Conservation (phyloP, 805 yeast species). For the Saturnispora serradocipensis region DNA sequence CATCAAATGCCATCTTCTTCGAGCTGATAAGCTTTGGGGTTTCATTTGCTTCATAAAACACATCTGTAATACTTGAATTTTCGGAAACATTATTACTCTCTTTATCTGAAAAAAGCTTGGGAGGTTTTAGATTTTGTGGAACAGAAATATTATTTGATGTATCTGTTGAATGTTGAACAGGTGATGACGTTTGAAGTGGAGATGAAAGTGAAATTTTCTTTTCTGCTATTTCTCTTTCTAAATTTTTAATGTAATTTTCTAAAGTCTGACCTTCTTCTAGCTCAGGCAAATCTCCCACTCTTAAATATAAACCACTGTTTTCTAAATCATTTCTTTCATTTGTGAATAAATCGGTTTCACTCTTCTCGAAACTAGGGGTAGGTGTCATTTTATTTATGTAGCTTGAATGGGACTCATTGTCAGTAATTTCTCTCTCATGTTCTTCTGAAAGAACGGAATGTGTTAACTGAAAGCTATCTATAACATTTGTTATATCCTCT, state of each 20-base stretch:
- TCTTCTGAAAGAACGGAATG: neutral
- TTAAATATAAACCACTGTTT: neutral
- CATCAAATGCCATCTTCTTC: slow-evolving; percentile 1
- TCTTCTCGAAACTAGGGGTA: neutral
- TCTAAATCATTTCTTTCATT: neutral
- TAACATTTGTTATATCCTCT: slow-evolving; percentile 13
- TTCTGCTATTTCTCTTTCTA: slow-evolving; percentile 4
- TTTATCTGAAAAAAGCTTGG: neutral
- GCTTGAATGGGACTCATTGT: neutral
- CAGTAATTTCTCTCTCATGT: neutral
- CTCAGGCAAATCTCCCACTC: slow-evolving; percentile 10
- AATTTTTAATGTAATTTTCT: slow-evolving; percentile 7
- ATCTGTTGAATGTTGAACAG: neutral
- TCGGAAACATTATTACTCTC: neutral
- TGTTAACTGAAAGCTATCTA: slow-evolving; percentile 10
- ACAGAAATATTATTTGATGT: neutral
- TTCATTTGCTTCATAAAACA: slow-evolving; percentile 4
- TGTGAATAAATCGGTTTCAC: neutral
- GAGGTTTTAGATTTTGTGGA: neutral
- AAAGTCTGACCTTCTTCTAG: slow-evolving; percentile 7
- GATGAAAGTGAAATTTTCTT: neutral
- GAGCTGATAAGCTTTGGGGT: neutral
- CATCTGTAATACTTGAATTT: slow-evolving; percentile 3
- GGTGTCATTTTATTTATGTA: neutral
- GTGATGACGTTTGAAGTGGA: neutral